Evolutionary conservation across 192 early-diverging fungal species (phyloP).

Genomic region (Backusella parvicylindrica): DNA sequence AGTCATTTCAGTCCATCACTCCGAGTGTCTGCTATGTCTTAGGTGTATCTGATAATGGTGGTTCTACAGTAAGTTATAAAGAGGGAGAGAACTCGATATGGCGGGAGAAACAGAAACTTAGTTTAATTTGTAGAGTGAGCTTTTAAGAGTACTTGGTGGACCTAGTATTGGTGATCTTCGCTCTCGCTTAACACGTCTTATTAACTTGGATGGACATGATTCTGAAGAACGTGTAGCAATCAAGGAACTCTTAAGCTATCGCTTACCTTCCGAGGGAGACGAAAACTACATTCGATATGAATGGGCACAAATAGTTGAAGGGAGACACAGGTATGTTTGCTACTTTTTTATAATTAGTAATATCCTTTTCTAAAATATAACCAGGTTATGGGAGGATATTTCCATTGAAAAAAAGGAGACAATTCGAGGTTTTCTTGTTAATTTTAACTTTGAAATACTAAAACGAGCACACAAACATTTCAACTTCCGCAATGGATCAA

Average conservation of each 20-base stretch:
- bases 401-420: slow-evolving; percentile 58
- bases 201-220: slow-evolving; percentile 49
- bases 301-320: slow-evolving; percentile 73
- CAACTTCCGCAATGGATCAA: slow-evolving; percentile 69
- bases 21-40: slow-evolving; percentile 64
- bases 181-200: slow-evolving; percentile 60
- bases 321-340: slow-evolving; percentile 55
- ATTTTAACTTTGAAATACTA: slow-evolving; percentile 65
- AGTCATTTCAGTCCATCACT: slow-evolving; percentile 56
- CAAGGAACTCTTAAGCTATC: slow-evolving; percentile 64
- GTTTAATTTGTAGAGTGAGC: slow-evolving; percentile 45
- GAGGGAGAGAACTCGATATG: not conserved
- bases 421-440: slow-evolving; percentile 68
- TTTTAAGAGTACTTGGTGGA: slow-evolving; percentile 70
- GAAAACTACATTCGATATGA: slow-evolving; percentile 60
- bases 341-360: not conserved
- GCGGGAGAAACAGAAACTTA: not conserved
- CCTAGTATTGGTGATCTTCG: slow-evolving; percentile 76
- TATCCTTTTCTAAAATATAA: not conserved
- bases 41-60: slow-evolving; percentile 74
- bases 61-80: slow-evolving; percentile 38
- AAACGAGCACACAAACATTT: slow-evolving; percentile 60
- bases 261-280: slow-evolving; percentile 55
- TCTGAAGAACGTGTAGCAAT: slow-evolving; percentile 60
- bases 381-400: slow-evolving; percentile 47